These are phyloP conservation scores for Mortierella sp. DNA, from an alignment of 371 early-diverging fungal species.

Conservation along the genomic window DNA sequence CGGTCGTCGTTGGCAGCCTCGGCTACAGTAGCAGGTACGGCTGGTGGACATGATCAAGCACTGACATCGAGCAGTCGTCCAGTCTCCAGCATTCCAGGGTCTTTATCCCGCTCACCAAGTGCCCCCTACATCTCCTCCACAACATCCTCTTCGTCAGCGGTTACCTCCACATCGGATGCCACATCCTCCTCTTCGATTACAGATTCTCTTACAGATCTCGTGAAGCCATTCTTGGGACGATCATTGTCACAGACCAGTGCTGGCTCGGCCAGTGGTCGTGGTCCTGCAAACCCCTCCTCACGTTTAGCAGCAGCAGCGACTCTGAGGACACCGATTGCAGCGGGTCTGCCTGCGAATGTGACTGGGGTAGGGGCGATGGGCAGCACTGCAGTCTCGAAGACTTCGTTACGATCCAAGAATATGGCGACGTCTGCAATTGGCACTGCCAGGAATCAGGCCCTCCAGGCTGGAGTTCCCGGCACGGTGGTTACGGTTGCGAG, in stretches of 20 bases:
- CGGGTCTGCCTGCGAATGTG: constrained; percentile 39
- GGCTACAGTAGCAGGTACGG: not conserved
- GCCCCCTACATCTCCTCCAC: constrained; percentile 2
- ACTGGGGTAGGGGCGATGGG: constrained; percentile 44
- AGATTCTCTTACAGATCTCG: constrained; percentile 43
- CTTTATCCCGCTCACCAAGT: not conserved
- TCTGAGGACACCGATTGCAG: constrained; percentile 50
- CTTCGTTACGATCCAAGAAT: constrained; percentile 32
- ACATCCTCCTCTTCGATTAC: constrained; percentile 18
- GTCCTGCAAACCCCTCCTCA: constrained; percentile 31
- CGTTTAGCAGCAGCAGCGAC: constrained; percentile 38
- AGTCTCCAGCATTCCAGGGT: not conserved
- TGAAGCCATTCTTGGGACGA: constrained; percentile 47
- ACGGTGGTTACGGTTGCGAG: constrained; percentile 34
- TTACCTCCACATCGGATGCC: constrained; percentile 1
- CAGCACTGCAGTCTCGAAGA: constrained; percentile 29
- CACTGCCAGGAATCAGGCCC: constrained; percentile 35
- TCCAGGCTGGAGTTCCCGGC: constrained; percentile 23
- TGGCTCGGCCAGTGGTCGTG: constrained; percentile 32
- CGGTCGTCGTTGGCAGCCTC: constrained; percentile 32
- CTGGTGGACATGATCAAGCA: constrained; percentile 19
- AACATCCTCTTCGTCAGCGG: constrained; percentile 10
- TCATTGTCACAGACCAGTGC: constrained; percentile 21
- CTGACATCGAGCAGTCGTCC: not conserved
- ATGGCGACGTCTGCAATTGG: constrained; percentile 51